phyloP scores from a whole-genome alignment of 2,329 filamentous ascomycete species.

The Apiospora hydei region DNA sequence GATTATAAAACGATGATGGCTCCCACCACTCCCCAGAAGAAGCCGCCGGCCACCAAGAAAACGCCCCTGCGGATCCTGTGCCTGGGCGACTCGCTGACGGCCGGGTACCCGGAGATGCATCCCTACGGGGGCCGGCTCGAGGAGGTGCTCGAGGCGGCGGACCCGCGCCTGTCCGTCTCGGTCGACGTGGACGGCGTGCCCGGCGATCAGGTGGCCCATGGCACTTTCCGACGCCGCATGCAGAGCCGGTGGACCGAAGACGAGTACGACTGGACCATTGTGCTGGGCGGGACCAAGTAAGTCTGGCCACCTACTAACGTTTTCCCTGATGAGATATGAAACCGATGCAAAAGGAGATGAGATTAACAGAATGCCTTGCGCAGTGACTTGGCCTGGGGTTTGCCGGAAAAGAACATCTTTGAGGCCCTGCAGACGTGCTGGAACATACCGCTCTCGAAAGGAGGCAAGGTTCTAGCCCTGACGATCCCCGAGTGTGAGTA shows the following conservation, averaged over 20 bases:
- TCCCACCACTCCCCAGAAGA: not conserved
- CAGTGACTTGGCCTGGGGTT: constrained; percentile 58
- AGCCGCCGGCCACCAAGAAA: constrained; percentile 17
- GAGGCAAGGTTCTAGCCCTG: constrained; percentile 66
- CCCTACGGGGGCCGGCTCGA: constrained; percentile 62
- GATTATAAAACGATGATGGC: not conserved
- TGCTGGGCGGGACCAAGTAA: constrained; percentile 71
- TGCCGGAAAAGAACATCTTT: constrained; percentile 52
- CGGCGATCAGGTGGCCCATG: constrained; percentile 56
- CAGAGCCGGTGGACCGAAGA: constrained; percentile 35
- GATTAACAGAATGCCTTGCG: not conserved
- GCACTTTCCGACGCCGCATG: constrained; percentile 43
- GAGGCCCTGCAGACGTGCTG: constrained; percentile 57
- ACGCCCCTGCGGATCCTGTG: constrained; percentile 62
- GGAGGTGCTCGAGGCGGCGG: constrained; percentile 53
- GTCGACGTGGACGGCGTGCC: constrained; percentile 56
- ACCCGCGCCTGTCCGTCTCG: constrained; percentile 51
- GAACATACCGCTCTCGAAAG: constrained; percentile 55
- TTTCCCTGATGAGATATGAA: not conserved
- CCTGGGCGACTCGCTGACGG: constrained; percentile 71
- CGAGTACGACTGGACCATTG: constrained; percentile 65
- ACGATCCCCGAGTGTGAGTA: constrained; percentile 64
- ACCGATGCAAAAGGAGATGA: not conserved
- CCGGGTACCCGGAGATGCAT: constrained; percentile 57
- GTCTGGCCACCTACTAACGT: not conserved